A percentile compares a stretch with the other conserved stretches of the same genome.
Conservation (phyloP, 176 grass and related monocot genomes). For the Zoysia japonica region DNA sequence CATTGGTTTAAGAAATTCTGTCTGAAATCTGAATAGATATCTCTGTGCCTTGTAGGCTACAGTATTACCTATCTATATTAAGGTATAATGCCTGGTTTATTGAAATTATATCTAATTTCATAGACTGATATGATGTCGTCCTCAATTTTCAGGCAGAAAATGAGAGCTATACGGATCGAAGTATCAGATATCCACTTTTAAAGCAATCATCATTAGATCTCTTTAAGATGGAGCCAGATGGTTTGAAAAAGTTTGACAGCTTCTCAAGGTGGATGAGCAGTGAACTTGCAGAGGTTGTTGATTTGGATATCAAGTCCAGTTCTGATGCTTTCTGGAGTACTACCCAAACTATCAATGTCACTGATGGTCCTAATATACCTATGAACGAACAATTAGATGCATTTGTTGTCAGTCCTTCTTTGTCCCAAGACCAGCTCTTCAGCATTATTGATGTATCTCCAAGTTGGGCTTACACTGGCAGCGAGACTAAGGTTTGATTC, state of each 20-base stretch:
- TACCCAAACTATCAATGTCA: constrained; percentile 60
- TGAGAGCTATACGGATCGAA: constrained; percentile 46
- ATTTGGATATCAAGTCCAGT: constrained; percentile 76
- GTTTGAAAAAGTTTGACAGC: constrained; percentile 96
- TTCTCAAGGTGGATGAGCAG: constrained; percentile 95
- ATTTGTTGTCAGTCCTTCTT: constrained; percentile 76
- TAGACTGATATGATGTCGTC: constrained; percentile 41
- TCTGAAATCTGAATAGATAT: constrained; percentile 2
- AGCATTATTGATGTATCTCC: constrained; percentile 98
- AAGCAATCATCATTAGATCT: constrained; percentile 71
- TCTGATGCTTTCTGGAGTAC: constrained; percentile 80
- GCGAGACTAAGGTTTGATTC: constrained; percentile 63
- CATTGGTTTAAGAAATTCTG: constrained; percentile 20
- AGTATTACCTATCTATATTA: not conserved
- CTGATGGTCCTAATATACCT: constrained; percentile 67
- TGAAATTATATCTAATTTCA: constrained; percentile 25
- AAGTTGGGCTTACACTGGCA: constrained; percentile 62
- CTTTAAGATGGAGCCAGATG: constrained; percentile 65
- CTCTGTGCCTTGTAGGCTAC: not conserved
- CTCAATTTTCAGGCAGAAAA: constrained; percentile 49
- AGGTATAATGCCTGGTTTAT: not conserved
- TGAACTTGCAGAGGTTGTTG: constrained; percentile 83
- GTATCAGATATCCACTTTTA: constrained; percentile 46
- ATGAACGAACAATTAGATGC: constrained; percentile 75
- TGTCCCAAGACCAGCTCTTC: constrained; percentile 95